Evolutionary conservation across 2,329 filamentous ascomycete species (phyloP).

Genomic region (Clonostachys byssicola): DNA sequence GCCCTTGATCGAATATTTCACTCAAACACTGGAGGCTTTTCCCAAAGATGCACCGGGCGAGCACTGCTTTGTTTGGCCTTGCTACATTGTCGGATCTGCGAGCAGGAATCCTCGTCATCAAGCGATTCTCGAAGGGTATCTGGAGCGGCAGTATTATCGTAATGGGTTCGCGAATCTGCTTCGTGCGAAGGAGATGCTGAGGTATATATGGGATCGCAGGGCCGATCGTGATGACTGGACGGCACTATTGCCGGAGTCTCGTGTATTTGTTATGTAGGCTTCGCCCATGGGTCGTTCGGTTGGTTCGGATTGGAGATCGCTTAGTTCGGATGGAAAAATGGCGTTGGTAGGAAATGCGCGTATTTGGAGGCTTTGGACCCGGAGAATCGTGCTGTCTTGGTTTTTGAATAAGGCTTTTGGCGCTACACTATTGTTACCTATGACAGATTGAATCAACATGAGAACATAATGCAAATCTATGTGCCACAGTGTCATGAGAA

Average conservation of each 20-base stretch:
- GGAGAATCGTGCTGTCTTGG: too few relatives aligned
- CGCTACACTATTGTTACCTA: too few relatives aligned
- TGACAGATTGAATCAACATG: too few relatives aligned
- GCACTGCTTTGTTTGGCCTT: constrained; percentile 4
- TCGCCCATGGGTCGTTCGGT: too few relatives aligned
- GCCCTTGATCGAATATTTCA: background rate
- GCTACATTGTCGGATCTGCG: constrained; percentile 4
- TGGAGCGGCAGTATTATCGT: background rate
- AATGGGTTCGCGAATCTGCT: constrained; percentile 4
- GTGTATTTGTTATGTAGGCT: constrained; percentile 3
- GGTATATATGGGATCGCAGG: constrained; percentile 1
- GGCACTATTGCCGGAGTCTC: constrained; percentile 1
- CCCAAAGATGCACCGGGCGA: background rate
- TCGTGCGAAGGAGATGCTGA: constrained; percentile 2
- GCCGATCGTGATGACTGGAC: background rate
- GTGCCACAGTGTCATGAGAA: too few relatives aligned
- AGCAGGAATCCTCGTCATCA: background rate
- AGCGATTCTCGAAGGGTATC: background rate
- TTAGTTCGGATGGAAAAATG: too few relatives aligned
- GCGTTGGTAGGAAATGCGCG: too few relatives aligned
- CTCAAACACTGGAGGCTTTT: background rate
- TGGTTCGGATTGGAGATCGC: too few relatives aligned
- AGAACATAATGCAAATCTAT: too few relatives aligned
- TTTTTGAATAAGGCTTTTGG: too few relatives aligned
- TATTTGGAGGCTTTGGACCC: too few relatives aligned